Evolutionary conservation across 129 eudicot genomes (phyloP), one percentile per base, ranked within the genome.

Genomic region (Silybum marianum): DNA sequence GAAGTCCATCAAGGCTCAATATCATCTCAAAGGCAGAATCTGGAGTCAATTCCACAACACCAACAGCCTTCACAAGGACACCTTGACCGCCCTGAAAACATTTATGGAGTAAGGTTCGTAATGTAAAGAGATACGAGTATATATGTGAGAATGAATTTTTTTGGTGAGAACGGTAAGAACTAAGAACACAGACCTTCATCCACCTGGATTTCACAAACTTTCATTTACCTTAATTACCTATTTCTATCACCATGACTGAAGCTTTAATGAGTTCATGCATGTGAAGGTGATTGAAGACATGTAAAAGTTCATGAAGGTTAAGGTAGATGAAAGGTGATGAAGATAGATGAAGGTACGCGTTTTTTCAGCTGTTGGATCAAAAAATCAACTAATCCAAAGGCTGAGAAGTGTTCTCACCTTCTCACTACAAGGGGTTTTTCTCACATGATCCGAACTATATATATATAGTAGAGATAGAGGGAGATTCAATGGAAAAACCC

Each of bases 21-120:
- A 91, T 76, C 77, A 88, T 84, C 80, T 91, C 93, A 86, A 91
- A 91, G 54, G 85, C 93, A 42, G 93, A 77, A 84, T 89, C 93
- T 71, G 92, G 89, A 80, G 78, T 86, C 2, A 93, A 88, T 71
- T 86, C 84, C 42, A 91, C 87, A 62, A 91, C 93, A 58, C 89
- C 93, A 75, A 91, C 97, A 69, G 97, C 93, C 84, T 91, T 91
- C 81, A 91, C 97, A 66, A 91, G 89, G 48, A 89, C 84, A 76
- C 88, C 88, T 88, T 88, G 88, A 82, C 90, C 88, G 67, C 78
- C 78, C 97, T 91, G 75, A 72, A 78, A 80, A 79, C 21, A 78
- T 7, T 19, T 22, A 62, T 9, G 11, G 26, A 62, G 8, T 7
- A 62, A 6, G 21, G 24, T 62, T 22, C 2, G 26, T 19, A 62